Evolutionary conservation across 2,329 filamentous ascomycete species (phyloP).

Genomic region (Rutstroemia sp.): DNA sequence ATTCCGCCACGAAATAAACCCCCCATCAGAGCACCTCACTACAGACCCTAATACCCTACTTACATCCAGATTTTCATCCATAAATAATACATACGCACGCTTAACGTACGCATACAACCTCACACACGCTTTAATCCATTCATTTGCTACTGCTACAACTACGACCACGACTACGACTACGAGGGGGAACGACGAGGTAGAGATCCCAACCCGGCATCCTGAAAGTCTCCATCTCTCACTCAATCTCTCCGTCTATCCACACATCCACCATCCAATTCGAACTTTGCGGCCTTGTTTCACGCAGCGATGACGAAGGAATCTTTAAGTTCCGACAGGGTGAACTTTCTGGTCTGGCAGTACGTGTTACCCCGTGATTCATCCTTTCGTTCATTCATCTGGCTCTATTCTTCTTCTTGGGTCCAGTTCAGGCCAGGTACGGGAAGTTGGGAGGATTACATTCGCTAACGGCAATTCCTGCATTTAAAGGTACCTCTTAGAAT

Average conservation of each 20-base stretch:
- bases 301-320: constrained; percentile 28
- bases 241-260: constrained; percentile 4
- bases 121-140: no score
- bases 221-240: neutral
- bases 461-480: constrained; percentile 25
- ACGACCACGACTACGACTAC: no score
- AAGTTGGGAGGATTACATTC: constrained; percentile 13
- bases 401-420: neutral
- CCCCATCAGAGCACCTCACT: neutral
- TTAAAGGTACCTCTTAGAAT: constrained; percentile 30
- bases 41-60: neutral
- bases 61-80: neutral
- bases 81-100: neutral
- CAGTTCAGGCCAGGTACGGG: constrained; percentile 20
- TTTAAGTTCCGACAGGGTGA: constrained; percentile 59
- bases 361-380: constrained; percentile 31
- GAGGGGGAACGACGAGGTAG: no score
- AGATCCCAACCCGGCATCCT: no score
- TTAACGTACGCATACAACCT: no score
- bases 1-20: neutral
- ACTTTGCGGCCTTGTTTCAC: no score
- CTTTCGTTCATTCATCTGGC: constrained; percentile 3
- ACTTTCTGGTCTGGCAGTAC: constrained; percentile 66
- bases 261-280: neutral
- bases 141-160: no score